These are phyloP conservation scores for Cucurbitaria berberidis DNA, from an alignment of 2,329 filamentous ascomycete genomes.

Conservation along the genomic window DNA sequence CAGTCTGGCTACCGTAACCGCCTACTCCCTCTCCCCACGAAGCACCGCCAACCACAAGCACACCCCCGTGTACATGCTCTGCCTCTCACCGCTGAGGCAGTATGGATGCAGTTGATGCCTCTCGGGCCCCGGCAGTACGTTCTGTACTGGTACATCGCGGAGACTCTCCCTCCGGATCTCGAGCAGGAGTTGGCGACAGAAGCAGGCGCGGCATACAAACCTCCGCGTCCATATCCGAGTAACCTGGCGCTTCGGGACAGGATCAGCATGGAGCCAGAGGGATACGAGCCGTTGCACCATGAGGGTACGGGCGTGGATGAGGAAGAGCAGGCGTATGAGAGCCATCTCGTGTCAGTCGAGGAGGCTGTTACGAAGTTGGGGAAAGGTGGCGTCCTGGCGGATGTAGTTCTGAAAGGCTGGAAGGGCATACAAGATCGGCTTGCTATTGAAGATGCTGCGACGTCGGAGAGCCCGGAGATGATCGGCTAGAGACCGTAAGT, in stretches of 20 bases:
- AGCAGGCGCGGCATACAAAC: conserved; percentile 40
- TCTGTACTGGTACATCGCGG: conserved; percentile 56
- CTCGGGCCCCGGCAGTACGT: conserved; percentile 51
- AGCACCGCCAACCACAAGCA: conserved; percentile 53
- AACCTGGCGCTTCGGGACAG: conserved; percentile 48
- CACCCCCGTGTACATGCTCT: conserved; percentile 34
- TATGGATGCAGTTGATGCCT: conserved; percentile 56
- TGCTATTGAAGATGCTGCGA: conserved; percentile 29
- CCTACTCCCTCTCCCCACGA: conserved; percentile 53
- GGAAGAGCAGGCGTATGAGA: conserved; percentile 54
- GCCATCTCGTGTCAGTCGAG: conserved; percentile 50
- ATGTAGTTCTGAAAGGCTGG: conserved; percentile 56
- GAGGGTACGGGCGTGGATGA: conserved; percentile 57
- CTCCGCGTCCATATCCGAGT: conserved; percentile 47
- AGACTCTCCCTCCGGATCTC: conserved; percentile 52
- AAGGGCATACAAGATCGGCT: conserved; percentile 49
- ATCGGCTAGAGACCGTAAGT: not conserved
- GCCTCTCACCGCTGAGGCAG: conserved; percentile 50
- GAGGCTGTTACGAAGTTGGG: conserved; percentile 52
- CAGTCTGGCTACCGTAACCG: conserved; percentile 58
- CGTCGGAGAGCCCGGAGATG: conserved; percentile 29
- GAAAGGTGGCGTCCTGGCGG: conserved; percentile 49
- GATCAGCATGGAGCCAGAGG: conserved; percentile 47
- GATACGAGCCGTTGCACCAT: conserved; percentile 55
- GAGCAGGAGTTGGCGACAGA: conserved; percentile 35